These are phyloP conservation scores for Kernera saxatilis DNA, from an alignment of 345 rosid species.

Conservation along the genomic window DNA sequence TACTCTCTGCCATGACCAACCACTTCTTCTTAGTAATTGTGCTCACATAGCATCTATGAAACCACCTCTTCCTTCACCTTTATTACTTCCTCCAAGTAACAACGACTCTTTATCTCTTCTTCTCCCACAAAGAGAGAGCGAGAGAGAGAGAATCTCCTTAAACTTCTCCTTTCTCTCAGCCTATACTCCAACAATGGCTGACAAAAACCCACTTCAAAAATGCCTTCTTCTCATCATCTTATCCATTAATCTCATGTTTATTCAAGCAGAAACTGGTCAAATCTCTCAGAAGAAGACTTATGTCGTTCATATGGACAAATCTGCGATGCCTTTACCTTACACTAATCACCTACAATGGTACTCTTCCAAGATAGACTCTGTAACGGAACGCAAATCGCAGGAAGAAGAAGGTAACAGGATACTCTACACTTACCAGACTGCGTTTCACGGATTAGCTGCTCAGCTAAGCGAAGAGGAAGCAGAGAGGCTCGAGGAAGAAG, in stretches of 20 bases:
- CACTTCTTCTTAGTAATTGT: conserved; percentile 21
- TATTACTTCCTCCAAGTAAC: conserved; percentile 9
- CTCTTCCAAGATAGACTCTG: conserved; percentile 56
- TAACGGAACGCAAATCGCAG: conserved; percentile 27
- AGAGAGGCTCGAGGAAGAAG: conserved; percentile 43
- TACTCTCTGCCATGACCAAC: conserved; percentile 29
- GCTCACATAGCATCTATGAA: conserved; percentile 26
- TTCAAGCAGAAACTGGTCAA: conserved; percentile 17
- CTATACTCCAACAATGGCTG: conserved; percentile 33
- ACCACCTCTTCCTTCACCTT: conserved; percentile 22
- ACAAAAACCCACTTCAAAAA: conserved; percentile 25
- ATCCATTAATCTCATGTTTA: conserved; percentile 28
- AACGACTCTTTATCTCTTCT: conserved; percentile 14
- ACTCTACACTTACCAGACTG: conserved; percentile 57
- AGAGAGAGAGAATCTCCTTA: neutral
- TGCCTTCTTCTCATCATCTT: conserved; percentile 41
- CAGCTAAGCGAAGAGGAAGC: conserved; percentile 53
- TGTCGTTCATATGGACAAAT: conserved; percentile 80
- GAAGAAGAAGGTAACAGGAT: conserved; percentile 43
- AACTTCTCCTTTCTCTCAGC: neutral
- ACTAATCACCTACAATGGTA: conserved; percentile 67
- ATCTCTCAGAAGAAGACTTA: conserved; percentile 49
- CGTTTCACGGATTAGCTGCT: conserved; percentile 67
- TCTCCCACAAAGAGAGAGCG: conserved; percentile 10
- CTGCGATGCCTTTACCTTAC: conserved; percentile 65